Percentiles rank a stretch among this genome's conserved stretches.
These are phyloP conservation scores for Pyricularia grisea DNA, from an alignment of 2,329 filamentous ascomycete genomes.

Conservation along the genomic window DNA sequence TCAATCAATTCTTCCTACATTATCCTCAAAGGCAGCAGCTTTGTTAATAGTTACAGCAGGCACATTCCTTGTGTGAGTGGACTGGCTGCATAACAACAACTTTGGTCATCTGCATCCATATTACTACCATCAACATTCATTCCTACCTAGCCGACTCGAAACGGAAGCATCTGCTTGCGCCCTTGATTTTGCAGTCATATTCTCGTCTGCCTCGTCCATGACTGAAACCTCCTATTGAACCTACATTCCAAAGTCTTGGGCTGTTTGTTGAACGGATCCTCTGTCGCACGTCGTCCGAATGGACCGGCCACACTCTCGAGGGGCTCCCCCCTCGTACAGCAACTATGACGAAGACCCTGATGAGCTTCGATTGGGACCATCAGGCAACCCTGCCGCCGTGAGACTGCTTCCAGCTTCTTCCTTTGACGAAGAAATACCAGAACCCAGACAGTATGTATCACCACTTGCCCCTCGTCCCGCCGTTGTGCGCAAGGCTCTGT, in stretches of 20 bases:
- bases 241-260: not conserved
- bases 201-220: not conserved
- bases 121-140: not conserved
- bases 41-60: not conserved
- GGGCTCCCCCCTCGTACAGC: slow-evolving; percentile 40
- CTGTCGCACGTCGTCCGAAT: slow-evolving; percentile 20
- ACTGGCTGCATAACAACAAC: not conserved
- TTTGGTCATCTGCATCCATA: not conserved
- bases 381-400: slow-evolving; percentile 40
- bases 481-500: not conserved
- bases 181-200: not conserved
- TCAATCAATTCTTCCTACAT: not conserved
- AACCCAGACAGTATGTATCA: slow-evolving; percentile 43
- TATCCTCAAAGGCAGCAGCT: not conserved
- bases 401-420: slow-evolving; percentile 46
- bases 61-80: not conserved
- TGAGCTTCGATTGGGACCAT: slow-evolving; percentile 33
- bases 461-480: slow-evolving; percentile 13
- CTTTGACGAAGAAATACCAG: slow-evolving; percentile 43
- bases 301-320: slow-evolving; percentile 38
- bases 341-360: slow-evolving; percentile 45
- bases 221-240: not conserved
- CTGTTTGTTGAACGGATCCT: not conserved
- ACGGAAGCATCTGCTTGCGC: too few relatives aligned
- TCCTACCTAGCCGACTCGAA: not conserved